Conservation (phyloP, 208 protist species). For the Leishmania tarentolae region DNA sequence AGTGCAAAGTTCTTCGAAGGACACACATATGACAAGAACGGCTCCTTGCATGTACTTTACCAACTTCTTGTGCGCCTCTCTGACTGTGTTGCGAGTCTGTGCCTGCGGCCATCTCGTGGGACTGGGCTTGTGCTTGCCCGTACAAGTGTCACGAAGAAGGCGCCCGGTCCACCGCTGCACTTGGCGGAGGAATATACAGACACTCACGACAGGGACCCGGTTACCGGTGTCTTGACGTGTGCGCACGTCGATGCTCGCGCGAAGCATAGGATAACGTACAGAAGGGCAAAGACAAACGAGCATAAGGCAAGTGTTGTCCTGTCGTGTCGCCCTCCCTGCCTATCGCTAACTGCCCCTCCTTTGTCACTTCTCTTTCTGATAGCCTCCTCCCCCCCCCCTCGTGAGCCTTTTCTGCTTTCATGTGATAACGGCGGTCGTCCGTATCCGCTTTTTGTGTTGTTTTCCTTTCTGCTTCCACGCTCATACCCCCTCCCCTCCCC, state of each 20-base stretch:
- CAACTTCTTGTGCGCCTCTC: not conserved
- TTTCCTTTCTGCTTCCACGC: not conserved
- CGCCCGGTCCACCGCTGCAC: not conserved
- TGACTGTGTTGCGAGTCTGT: not conserved
- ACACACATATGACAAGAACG: not conserved
- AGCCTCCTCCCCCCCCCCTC: constrained; percentile 4
- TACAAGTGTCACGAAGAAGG: not conserved
- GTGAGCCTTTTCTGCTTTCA: constrained; percentile 2
- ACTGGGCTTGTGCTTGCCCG: not conserved
- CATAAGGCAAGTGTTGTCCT: not conserved
- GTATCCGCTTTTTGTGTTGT: not conserved
- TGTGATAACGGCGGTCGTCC: not conserved
- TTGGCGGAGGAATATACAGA: not conserved
- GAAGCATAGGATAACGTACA: not conserved
- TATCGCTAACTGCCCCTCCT: not conserved
- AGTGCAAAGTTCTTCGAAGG: not conserved
- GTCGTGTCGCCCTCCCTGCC: not conserved
- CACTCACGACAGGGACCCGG: not conserved
- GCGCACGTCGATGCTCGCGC: not conserved
- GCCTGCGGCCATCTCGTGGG: too few relatives aligned
- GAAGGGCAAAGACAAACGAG: not conserved
- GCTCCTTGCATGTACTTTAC: too few relatives aligned
- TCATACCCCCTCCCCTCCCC: too few relatives aligned
- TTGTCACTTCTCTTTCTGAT: not conserved
- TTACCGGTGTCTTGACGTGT: not conserved